phyloP scores from a whole-genome alignment of 805 yeast genomes.

The Kuraishia molischiana region DNA sequence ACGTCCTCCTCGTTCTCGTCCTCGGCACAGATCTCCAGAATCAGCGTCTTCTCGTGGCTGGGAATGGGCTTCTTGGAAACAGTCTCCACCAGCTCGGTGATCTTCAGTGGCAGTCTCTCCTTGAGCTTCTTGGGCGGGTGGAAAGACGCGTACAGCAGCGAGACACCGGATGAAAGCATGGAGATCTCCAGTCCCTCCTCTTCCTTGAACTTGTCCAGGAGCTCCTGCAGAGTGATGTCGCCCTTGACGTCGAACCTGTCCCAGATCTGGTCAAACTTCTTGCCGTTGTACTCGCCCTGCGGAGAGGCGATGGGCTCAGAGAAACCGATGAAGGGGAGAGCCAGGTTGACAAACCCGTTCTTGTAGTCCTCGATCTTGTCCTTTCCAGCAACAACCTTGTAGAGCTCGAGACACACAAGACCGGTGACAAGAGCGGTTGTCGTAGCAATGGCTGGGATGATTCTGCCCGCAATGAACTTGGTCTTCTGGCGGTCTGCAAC shows the following conservation, averaged over 20 bases:
- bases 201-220: slow-evolving; percentile 65
- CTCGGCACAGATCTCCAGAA: slow-evolving; percentile 87
- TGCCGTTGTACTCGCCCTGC: slow-evolving; percentile 70
- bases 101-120: slow-evolving; percentile 58
- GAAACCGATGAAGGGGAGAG: slow-evolving; percentile 92
- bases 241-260: slow-evolving; percentile 82
- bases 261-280: slow-evolving; percentile 85
- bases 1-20: slow-evolving; percentile 92
- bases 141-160: slow-evolving; percentile 85
- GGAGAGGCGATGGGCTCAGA: slow-evolving; percentile 91
- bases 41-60: slow-evolving; percentile 61
- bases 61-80: slow-evolving; percentile 81
- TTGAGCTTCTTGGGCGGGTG: slow-evolving; percentile 85
- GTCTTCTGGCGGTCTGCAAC: slow-evolving; percentile 85
- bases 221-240: slow-evolving; percentile 63
- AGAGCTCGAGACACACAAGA: slow-evolving; percentile 80
- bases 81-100: slow-evolving; percentile 71
- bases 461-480: slow-evolving; percentile 95
- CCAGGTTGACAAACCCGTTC: slow-evolving; percentile 87
- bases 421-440: slow-evolving; percentile 98
- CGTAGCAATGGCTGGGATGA: slow-evolving; percentile 98
- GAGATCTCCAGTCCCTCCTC: slow-evolving; percentile 81
- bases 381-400: slow-evolving; percentile 76
- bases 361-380: slow-evolving; percentile 75
- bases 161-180: slow-evolving; percentile 88